Evolutionary conservation across 441 rosid species (phyloP), one percentile per base, ranked within the genome.

Genomic region (Pelargonium myrrhifolium): DNA sequence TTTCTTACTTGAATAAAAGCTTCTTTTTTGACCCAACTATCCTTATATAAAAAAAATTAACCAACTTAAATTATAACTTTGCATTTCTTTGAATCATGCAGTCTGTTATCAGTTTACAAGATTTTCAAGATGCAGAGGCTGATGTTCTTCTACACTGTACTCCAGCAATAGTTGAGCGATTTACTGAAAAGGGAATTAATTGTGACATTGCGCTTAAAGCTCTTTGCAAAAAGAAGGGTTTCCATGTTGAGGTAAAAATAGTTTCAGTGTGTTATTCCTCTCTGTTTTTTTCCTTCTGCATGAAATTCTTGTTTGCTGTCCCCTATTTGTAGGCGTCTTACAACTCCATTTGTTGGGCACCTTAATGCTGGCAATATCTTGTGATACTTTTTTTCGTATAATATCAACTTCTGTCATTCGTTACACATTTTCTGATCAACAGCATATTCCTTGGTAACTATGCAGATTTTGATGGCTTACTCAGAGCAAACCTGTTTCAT

Each of bases 41-140:
- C 68, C 53, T 22, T 58, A 17, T 51, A 14, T 51, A 45, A 60
- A 51, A 56, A 49, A 62, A 26, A 40, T 47, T 43, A 14, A 15
- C 14, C 12, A 7, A 9, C 14, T 47, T 45, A 55, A 24, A 42
- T 58, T 28, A 15, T 64, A 67, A 77, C 62, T 69, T 28, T 72
- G 20, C 40, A 53, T 77, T 60, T 64, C 31, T 61, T 75, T 77
- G 65, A 58, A 31, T 74, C 26, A 58, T 74, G 72, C 90, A 89
- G 98, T 79, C 80, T 67, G 67, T 69, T 49, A 79, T 93, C 75
- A 79, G 79, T 70, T 77, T 89, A 79, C 83, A 84, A 79, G 93
- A 90, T 74, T 89, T 89, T 82, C 92, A 87, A 82, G 97, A 87
- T 75, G 97, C 96, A 0, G 98, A 93, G 73, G 89, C 96, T 51